Conservation (phyloP, 2,329 filamentous ascomycete species). For the Graphilbum sp. region DNA sequence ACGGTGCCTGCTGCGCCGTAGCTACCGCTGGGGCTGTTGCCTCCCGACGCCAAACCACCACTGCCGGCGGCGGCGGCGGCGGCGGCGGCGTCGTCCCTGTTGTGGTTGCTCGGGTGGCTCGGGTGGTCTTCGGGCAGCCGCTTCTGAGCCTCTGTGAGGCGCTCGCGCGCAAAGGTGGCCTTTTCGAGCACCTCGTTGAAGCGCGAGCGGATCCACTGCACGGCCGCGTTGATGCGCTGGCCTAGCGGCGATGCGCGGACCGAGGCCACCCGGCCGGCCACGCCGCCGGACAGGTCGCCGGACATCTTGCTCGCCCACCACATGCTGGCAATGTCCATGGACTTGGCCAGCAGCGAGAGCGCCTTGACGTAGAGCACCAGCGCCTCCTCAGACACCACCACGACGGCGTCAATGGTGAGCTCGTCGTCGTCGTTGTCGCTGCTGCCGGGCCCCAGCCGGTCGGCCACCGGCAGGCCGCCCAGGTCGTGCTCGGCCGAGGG, state of each 20-base stretch:
- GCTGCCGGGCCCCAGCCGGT: constrained; percentile 22
- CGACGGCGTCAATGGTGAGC: constrained; percentile 70
- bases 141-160: constrained; percentile 72
- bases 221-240: constrained; percentile 73
- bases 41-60: constrained; percentile 30
- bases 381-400: constrained; percentile 83
- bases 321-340: constrained; percentile 83
- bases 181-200: constrained; percentile 98
- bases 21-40: constrained; percentile 26
- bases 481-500: constrained; percentile 61
- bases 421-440: constrained; percentile 51
- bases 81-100: neutral
- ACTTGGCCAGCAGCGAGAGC: constrained; percentile 73
- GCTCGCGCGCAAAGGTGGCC: constrained; percentile 81
- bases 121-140: constrained; percentile 72
- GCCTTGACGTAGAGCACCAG: constrained; percentile 94
- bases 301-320: constrained; percentile 79
- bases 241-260: constrained; percentile 34
- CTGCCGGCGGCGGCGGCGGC: constrained; percentile 40
- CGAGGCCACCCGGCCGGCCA: constrained; percentile 19
- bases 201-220: constrained; percentile 84
- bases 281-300: constrained; percentile 30
- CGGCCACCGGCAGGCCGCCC: constrained; percentile 37
- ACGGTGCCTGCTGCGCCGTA: too few species aligned
- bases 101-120: constrained; percentile 65